Evolutionary conservation across 1,284 basidiomycete species (phyloP).

Genomic region (Laetiporus sulphureus): DNA sequence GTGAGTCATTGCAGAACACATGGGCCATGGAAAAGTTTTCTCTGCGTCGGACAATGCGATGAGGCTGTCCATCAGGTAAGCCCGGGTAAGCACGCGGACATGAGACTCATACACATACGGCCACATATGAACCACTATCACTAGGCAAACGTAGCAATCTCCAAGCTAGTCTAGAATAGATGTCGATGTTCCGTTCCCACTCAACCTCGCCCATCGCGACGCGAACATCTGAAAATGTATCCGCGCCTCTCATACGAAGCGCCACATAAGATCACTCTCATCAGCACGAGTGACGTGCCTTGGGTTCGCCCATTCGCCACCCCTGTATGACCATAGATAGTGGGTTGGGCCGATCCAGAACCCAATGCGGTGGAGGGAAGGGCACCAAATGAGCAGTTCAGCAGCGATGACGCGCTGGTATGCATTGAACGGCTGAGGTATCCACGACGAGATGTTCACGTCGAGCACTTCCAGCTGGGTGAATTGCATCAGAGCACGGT

Average conservation of each 20-base stretch:
- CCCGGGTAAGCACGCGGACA: conserved; percentile 3
- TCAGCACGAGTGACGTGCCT: not conserved
- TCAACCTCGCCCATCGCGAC: not conserved
- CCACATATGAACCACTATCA: conserved; percentile 1
- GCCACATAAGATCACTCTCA: conserved; percentile 18
- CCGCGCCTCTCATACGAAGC: not conserved
- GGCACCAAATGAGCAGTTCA: conserved; percentile 26
- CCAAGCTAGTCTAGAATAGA: conserved; percentile 7
- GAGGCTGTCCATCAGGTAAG: conserved; percentile 3
- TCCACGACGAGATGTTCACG: conserved; percentile 25
- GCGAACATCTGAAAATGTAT: not conserved
- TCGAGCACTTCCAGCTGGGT: conserved; percentile 21
- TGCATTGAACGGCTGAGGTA: conserved; percentile 14
- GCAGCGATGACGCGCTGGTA: conserved; percentile 22
- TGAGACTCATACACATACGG: conserved; percentile 5
- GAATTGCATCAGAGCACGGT: conserved; percentile 21
- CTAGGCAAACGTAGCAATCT: not conserved
- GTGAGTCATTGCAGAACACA: not conserved
- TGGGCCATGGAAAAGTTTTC: not conserved
- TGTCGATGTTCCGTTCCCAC: conserved; percentile 6
- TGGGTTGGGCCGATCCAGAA: conserved; percentile 23
- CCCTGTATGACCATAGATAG: conserved; percentile 18
- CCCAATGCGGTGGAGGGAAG: conserved; percentile 18
- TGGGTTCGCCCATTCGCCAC: conserved; percentile 19
- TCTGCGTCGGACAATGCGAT: not conserved